A percentile compares a stretch with the other conserved stretches of the same genome.
Evolutionary conservation across 1,284 basidiomycete species (phyloP).

Genomic region (Sporisorium exsertum): DNA sequence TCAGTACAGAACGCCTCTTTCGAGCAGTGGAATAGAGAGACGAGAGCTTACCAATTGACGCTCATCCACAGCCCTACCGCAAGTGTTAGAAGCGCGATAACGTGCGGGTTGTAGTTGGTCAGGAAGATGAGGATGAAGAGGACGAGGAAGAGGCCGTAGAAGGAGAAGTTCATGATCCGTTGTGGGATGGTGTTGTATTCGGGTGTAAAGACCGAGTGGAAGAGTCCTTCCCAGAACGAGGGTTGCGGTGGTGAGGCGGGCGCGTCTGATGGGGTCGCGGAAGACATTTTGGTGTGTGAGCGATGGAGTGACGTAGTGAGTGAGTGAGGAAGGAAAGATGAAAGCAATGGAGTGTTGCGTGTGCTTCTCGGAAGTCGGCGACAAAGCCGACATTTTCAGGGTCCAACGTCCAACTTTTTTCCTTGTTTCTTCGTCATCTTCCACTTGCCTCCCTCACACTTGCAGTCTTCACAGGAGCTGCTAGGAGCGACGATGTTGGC

Average conservation of each 20-base stretch:
- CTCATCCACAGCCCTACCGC: conserved; percentile 67
- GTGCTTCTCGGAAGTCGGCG: conserved; percentile 39
- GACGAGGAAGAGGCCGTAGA: conserved; percentile 69
- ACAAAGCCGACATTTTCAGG: conserved; percentile 8
- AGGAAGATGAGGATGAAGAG: conserved; percentile 63
- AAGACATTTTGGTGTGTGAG: conserved; percentile 9
- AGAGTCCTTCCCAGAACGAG: conserved; percentile 40
- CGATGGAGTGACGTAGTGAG: neutral
- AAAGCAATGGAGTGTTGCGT: neutral
- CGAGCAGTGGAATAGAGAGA: neutral
- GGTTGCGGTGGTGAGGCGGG: neutral
- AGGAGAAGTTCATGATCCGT: conserved; percentile 68
- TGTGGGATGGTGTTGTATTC: conserved; percentile 62
- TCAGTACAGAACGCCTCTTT: neutral
- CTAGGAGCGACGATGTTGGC: conserved; percentile 7
- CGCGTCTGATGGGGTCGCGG: conserved; percentile 2
- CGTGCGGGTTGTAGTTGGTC: conserved; percentile 68
- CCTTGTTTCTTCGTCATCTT: neutral
- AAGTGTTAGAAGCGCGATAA: conserved; percentile 66
- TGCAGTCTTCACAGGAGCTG: neutral
- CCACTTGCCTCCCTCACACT: neutral
- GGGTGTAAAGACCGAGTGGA: conserved; percentile 62
- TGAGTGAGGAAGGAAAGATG: neutral
- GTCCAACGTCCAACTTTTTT: conserved; percentile 10
- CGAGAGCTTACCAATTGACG: conserved; percentile 67